These are phyloP conservation scores for Adansonia grandidieri DNA, from an alignment of 441 rosid species.

Conservation along the genomic window DNA sequence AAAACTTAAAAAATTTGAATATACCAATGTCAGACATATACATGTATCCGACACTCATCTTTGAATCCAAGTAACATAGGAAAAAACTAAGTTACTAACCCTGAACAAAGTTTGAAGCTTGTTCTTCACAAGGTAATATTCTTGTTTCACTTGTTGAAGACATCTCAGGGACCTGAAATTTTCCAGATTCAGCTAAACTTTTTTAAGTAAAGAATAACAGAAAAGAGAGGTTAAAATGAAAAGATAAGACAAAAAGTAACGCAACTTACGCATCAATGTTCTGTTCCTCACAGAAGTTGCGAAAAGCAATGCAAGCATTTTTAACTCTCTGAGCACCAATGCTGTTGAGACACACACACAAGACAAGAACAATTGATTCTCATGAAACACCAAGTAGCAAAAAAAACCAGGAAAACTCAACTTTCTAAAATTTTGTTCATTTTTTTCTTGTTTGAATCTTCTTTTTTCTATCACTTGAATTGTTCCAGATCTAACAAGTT, in stretches of 20 bases:
- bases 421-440: background rate
- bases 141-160: conserved; percentile 84
- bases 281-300: conserved; percentile 80
- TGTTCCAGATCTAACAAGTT: conserved; percentile 28
- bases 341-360: conserved; percentile 49
- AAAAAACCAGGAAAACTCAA: background rate
- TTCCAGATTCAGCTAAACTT: background rate
- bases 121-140: conserved; percentile 70
- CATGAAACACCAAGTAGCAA: conserved; percentile 19
- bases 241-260: background rate
- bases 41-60: too few relatives aligned
- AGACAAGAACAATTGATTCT: conserved; percentile 14
- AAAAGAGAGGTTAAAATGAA: background rate
- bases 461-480: background rate
- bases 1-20: too few relatives aligned
- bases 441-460: background rate
- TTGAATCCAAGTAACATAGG: too few relatives aligned
- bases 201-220: background rate
- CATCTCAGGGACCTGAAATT: conserved; percentile 70
- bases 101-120: conserved; percentile 76
- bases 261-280: conserved; percentile 69
- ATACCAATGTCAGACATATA: too few relatives aligned
- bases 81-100: conserved; percentile 40
- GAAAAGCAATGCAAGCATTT: conserved; percentile 78
- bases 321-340: conserved; percentile 90